Evolutionary conservation across 768 basidiomycete species (phyloP).

Genomic region (Xanthoconium stramineum): DNA sequence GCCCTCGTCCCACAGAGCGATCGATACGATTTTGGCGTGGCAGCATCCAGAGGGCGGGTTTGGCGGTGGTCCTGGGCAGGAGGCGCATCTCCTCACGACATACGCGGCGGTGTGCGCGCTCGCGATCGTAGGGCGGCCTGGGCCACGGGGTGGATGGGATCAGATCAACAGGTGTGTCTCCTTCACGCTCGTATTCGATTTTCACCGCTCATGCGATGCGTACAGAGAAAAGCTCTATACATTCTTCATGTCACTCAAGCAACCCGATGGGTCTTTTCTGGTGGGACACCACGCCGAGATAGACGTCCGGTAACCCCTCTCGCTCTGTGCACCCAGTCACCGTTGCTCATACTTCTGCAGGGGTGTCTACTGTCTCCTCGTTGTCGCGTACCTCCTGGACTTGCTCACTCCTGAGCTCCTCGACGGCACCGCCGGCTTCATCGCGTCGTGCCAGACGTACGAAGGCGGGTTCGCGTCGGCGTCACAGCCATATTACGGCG

Average conservation of each 20-base stretch:
- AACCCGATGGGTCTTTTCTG: constrained; percentile 88
- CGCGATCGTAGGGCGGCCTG: constrained; percentile 75
- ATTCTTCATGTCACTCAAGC: constrained; percentile 91
- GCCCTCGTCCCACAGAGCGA: constrained; percentile 45
- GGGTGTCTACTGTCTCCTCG: constrained; percentile 92
- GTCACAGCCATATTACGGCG: constrained; percentile 62
- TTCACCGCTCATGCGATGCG: neutral
- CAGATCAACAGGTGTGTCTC: constrained; percentile 68
- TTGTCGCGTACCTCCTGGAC: constrained; percentile 77
- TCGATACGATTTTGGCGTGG: constrained; percentile 75
- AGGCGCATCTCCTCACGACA: constrained; percentile 83
- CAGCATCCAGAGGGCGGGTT: constrained; percentile 91
- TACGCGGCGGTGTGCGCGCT: constrained; percentile 86
- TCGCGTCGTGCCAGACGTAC: constrained; percentile 92
- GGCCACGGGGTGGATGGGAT: constrained; percentile 79
- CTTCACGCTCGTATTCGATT: too few relatives aligned
- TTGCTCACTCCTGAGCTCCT: constrained; percentile 88
- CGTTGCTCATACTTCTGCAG: constrained; percentile 36
- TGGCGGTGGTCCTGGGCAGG: constrained; percentile 86
- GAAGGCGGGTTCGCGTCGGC: constrained; percentile 92
- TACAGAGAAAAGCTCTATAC: constrained; percentile 66
- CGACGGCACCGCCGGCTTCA: constrained; percentile 68
- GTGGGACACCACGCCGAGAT: constrained; percentile 88
- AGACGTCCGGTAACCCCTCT: constrained; percentile 70
- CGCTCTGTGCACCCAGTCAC: neutral